Evolutionary conservation across 1,284 basidiomycete genomes (phyloP), one percentile per base, ranked within the genome.

Genomic region (Rhodofomes roseus): DNA sequence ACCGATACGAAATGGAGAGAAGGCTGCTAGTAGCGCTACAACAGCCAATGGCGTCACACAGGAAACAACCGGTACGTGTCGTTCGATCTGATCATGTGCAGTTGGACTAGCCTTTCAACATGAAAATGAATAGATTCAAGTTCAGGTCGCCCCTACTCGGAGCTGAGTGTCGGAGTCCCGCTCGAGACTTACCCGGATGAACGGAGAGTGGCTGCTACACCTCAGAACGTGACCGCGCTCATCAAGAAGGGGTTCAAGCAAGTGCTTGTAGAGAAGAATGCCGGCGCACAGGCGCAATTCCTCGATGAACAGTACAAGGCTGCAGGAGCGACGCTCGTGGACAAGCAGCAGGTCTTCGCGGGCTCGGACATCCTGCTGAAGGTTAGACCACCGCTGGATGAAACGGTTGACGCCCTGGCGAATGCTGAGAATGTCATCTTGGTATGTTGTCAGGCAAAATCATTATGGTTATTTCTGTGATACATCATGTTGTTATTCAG

Each of bases 391-490:
- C 92, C 92, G 41, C 71, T 82, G 0, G 92, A 93, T 36, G 92
- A 94, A 56, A 86, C 89, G 0, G 87, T 89, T 0, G 92, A 94
- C 37, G 83, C 85, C 11, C 77, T 94, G 51, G 72, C 80, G 22
- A 90, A 91, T 66, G 84, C 92, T 1, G 92, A 94, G 63, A 92
- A 78, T 66, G 90, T 94, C n/a, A 92, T 93, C 60, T 74, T 93
- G 70, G 90, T 89, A 67, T 57, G 77, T 52, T 31, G 37, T 20
- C 22, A 22, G 3, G 55, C 22, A n/a, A n/a, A n/a, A n/a, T n/a
- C n/a, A n/a, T n/a, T n/a, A n/a, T n/a, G n/a, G n/a, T n/a, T n/a
- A n/a, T n/a, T n/a, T n/a, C n/a, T n/a, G n/a, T n/a, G n/a, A n/a
- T n/a, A 29, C 23, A 23, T 9, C 14, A 2, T 14, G 12, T 16